These are phyloP conservation scores for Agaricus sinodeliciosus DNA, from an alignment of 768 basidiomycete genomes.

Conservation along the genomic window DNA sequence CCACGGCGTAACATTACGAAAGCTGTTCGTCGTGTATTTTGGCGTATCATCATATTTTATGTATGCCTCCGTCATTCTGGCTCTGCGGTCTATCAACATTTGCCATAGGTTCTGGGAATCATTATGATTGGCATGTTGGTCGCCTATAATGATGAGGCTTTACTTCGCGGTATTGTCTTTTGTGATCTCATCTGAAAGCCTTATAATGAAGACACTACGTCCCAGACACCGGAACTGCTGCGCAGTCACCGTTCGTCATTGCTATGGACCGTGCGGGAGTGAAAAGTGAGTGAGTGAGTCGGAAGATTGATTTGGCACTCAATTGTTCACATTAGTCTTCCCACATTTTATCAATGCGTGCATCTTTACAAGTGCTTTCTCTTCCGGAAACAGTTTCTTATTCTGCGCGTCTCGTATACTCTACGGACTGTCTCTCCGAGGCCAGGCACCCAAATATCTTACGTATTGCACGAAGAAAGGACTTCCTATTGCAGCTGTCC, in stretches of 20 bases:
- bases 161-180: constrained; percentile 32
- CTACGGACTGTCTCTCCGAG: constrained; percentile 46
- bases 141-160: constrained; percentile 50
- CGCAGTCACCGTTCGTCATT: constrained; percentile 79
- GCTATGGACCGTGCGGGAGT: constrained; percentile 70
- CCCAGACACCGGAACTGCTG: constrained; percentile 51
- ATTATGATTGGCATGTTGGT: constrained; percentile 78
- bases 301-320: constrained; percentile 10
- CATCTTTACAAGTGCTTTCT: constrained; percentile 68
- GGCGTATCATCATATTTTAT: constrained; percentile 76
- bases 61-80: constrained; percentile 22
- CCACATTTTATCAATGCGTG: constrained; percentile 68
- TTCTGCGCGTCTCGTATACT: constrained; percentile 49
- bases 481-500: constrained; percentile 36
- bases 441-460: constrained; percentile 41
- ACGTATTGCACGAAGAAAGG: constrained; percentile 41
- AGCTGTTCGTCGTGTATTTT: constrained; percentile 73
- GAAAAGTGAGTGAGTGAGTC: constrained; percentile 32
- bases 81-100: not conserved
- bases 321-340: constrained; percentile 31
- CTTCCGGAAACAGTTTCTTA: constrained; percentile 61
- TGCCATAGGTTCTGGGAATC: constrained; percentile 52
- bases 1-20: constrained; percentile 76
- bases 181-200: not conserved
- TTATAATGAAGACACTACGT: not conserved